Evolutionary conservation across 192 early-diverging fungal species (phyloP), one percentile per base, ranked within the genome.

Genomic region (Entomortierella chlamydospora): DNA sequence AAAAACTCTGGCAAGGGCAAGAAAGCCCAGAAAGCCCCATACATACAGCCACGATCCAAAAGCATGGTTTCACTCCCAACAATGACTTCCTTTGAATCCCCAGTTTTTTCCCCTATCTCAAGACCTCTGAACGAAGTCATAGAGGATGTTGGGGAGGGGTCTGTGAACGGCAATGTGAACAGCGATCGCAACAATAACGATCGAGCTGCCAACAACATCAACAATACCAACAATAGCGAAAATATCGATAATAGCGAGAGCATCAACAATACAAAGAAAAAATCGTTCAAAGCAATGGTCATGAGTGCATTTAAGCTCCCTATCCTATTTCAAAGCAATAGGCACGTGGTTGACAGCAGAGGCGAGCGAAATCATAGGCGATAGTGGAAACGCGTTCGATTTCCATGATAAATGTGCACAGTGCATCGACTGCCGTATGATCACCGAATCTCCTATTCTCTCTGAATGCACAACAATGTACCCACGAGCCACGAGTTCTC

Each of bases 51-150:
- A 11, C 51, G 56, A 23, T 68, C 66, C 23, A 68, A 68, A 13
- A 68, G 66, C 31, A 68, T 68, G 66, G 56, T 68, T 20, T 68
- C 66, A n/a, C 66, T 68, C 11, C 54, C 54, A n/a, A 31, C 30
- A 2, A 58, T 25, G 17, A 39, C 28, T 26, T 33, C 34, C 23
- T 18, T 37, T 15, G 3, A 33, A n/a, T 26, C 68, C 0, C 26
- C 41, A n/a, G 31, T 42, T 28, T 4, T 2, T 28, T n/a, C 34
- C 18, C 51, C 37, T 17, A 29, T 12, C 4, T 29, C 56, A 20
- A 6, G 54, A 57, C 54, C 52, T 43, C 26, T 57, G 28, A 25
- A 11, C 20, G 22, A 52, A 13, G 50, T 29, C 11, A 43, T 23
- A n/a, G 59, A 39, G 26, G 18, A 25, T 39, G 62, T 45, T 9